Conservation (phyloP, 1,284 basidiomycete genomes). For the Coniferiporia weirii region DNA sequence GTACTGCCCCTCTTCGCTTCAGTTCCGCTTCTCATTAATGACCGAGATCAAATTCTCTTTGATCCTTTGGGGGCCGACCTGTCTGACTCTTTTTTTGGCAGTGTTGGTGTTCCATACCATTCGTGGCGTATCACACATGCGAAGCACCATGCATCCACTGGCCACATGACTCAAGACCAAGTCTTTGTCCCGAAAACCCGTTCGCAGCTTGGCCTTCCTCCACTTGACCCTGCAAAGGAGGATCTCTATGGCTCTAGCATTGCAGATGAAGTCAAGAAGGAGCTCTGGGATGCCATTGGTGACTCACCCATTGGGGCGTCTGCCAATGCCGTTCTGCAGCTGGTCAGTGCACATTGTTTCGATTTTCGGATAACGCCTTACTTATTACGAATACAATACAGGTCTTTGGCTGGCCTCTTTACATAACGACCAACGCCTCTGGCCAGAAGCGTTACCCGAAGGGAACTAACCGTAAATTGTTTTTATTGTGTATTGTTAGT, state of each 20-base stretch:
- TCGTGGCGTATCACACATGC: constrained; percentile 97
- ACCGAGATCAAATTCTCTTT: not conserved
- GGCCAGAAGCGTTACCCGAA: constrained; percentile 85
- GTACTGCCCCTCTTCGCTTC: not conserved
- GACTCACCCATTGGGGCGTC: constrained; percentile 88
- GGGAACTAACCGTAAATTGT: constrained; percentile 71
- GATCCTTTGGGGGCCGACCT: not conserved
- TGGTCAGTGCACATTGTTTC: constrained; percentile 41
- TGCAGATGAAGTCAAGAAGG: constrained; percentile 66
- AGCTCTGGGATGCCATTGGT: constrained; percentile 84
- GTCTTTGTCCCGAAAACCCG: constrained; percentile 94
- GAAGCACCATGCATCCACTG: constrained; percentile 95
- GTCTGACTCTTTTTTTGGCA: constrained; percentile 29
- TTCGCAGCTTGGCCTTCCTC: constrained; percentile 60
- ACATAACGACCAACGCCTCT: constrained; percentile 82
- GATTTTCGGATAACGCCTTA: not conserved
- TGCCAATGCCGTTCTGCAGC: constrained; percentile 59
- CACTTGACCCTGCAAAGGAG: constrained; percentile 63
- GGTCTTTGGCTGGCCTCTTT: constrained; percentile 84
- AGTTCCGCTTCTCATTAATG: too few relatives aligned
- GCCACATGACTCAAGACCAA: constrained; percentile 93
- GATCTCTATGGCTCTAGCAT: constrained; percentile 67
- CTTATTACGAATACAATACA: constrained; percentile 27
- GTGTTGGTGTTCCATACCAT: constrained; percentile 94
- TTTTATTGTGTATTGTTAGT: not conserved